Conservation (phyloP, 2,329 filamentous ascomycete species). For the Venturia effusa region DNA sequence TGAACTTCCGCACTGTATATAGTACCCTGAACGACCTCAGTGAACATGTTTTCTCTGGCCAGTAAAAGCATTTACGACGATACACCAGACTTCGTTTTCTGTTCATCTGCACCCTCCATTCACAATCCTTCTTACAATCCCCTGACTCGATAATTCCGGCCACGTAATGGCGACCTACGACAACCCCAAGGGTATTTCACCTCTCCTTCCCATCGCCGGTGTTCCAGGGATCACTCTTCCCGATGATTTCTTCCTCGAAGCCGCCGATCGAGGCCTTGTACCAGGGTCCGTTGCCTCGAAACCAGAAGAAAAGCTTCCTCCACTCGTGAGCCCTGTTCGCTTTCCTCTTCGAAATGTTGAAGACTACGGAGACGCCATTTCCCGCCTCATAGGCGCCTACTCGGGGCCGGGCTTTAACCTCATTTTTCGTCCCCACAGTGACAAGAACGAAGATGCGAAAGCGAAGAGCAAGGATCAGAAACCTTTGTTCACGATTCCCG, state of each 20-base stretch:
- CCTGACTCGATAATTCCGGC: too few relatives aligned
- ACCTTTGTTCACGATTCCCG: too few relatives aligned
- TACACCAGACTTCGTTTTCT: too few relatives aligned
- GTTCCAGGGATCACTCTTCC: not conserved
- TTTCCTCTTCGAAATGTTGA: not conserved
- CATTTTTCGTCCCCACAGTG: slow-evolving; percentile 28
- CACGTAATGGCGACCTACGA: too few relatives aligned
- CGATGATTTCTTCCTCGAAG: not conserved
- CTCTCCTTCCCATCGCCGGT: not conserved
- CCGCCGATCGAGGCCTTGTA: not conserved
- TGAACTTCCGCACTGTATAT: too few relatives aligned
- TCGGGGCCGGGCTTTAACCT: slow-evolving; percentile 27
- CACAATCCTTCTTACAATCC: too few relatives aligned
- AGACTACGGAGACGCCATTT: slow-evolving; percentile 15
- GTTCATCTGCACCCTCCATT: too few relatives aligned
- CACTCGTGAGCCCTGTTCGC: too few relatives aligned
- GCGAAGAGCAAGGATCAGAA: too few relatives aligned
- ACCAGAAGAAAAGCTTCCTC: not conserved
- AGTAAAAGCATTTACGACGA: too few relatives aligned
- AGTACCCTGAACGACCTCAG: too few relatives aligned
- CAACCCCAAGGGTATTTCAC: not conserved
- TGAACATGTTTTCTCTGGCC: too few relatives aligned
- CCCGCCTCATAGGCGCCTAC: slow-evolving; percentile 21
- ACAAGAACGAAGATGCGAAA: slow-evolving; percentile 4
- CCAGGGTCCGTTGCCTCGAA: not conserved